A percentile compares a stretch with the other conserved stretches of the same genome.
These are phyloP conservation scores for Erythrobasidium hasegawianum DNA, from an alignment of 1,284 basidiomycete species.

Conservation along the genomic window DNA sequence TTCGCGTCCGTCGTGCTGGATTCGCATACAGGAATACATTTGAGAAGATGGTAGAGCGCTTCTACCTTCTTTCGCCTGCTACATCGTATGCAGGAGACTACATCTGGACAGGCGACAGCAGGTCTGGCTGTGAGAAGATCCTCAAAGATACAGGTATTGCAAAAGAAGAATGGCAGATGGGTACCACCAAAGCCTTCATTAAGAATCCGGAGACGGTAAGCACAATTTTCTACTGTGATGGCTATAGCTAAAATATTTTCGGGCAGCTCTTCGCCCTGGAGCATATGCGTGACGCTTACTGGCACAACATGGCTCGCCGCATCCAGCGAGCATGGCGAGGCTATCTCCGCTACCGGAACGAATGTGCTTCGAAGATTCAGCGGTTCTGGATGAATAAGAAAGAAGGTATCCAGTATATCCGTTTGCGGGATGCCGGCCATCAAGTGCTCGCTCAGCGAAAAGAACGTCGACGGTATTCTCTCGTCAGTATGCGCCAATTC, in stretches of 20 bases:
- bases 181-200: conserved; percentile 97
- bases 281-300: conserved; percentile 97
- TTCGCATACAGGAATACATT: conserved; percentile 98
- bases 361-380: conserved; percentile 92
- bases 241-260: background rate
- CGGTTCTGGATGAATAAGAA: conserved; percentile 99
- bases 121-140: conserved; percentile 89
- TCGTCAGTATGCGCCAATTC: conserved; percentile 90
- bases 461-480: conserved; percentile 87
- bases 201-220: conserved; percentile 96
- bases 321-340: conserved; percentile 97
- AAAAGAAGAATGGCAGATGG: conserved; percentile 99
- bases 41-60: conserved; percentile 97
- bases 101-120: conserved; percentile 87
- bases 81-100: conserved; percentile 99
- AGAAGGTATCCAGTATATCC: conserved; percentile 80
- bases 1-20: conserved; percentile 90
- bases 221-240: background rate
- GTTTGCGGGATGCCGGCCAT: conserved; percentile 89
- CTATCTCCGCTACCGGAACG: conserved; percentile 90
- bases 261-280: conserved; percentile 89
- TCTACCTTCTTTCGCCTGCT: conserved; percentile 89
- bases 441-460: conserved; percentile 85
- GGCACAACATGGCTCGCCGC: conserved; percentile 98
- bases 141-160: conserved; percentile 91